phyloP scores from a whole-genome alignment of 495 filamentous ascomycete species.

The Astrocystis sublimbata region DNA sequence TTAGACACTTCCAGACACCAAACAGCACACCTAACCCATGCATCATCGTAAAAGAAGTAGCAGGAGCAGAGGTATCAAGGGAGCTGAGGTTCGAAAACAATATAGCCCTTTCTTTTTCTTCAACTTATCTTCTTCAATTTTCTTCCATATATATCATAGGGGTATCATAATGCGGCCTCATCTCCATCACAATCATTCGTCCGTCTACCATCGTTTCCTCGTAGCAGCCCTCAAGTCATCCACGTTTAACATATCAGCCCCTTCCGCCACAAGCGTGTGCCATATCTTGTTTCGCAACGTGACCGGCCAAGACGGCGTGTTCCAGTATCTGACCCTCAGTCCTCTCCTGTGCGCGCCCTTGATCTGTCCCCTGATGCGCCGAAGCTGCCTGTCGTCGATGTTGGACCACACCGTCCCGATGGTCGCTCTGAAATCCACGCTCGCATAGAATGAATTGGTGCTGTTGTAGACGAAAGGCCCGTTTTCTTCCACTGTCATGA shows the following conservation, averaged over 20 bases:
- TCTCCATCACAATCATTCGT: too few relatives aligned
- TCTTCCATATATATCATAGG: too few relatives aligned
- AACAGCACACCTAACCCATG: too few relatives aligned
- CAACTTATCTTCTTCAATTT: too few relatives aligned
- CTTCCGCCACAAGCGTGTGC: conserved; percentile 69
- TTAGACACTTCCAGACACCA: too few relatives aligned
- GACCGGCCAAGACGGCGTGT: conserved; percentile 75
- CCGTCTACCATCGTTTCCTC: conserved; percentile 34
- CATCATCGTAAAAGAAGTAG: too few relatives aligned
- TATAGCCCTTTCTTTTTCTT: too few relatives aligned
- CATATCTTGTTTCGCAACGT: conserved; percentile 72
- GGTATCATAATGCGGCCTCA: too few relatives aligned
- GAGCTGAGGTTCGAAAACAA: too few relatives aligned
- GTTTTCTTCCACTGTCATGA: conserved; percentile 3
- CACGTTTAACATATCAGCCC: conserved; percentile 72
- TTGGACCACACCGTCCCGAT: conserved; percentile 51
- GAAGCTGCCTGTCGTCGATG: conserved; percentile 55
- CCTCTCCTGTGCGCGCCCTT: conserved; percentile 68
- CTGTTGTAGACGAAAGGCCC: conserved; percentile 39
- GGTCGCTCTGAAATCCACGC: conserved; percentile 45
- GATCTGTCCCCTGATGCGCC: conserved; percentile 63
- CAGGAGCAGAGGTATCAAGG: too few relatives aligned
- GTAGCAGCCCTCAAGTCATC: conserved; percentile 62
- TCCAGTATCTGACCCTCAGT: conserved; percentile 77
- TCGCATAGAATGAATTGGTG: conserved; percentile 57